Conservation (phyloP, 345 rosid species). For the Salix koriyanagi region DNA sequence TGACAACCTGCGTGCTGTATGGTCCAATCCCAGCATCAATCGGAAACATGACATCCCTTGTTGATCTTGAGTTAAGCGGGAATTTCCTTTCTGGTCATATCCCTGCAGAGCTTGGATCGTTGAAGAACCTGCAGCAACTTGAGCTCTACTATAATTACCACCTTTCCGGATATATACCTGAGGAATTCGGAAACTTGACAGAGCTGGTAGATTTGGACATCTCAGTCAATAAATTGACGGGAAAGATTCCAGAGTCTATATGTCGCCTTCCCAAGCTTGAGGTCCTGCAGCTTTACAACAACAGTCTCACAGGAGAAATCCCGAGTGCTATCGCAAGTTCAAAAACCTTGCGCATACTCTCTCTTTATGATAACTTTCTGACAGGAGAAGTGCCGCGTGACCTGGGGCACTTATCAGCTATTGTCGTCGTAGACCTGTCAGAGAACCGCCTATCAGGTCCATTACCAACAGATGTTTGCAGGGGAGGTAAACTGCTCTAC, state of each 20-base stretch:
- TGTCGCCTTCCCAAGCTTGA: conserved; percentile 68
- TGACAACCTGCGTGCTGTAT: conserved; percentile 54
- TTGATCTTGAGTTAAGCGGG: conserved; percentile 82
- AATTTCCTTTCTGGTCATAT: conserved; percentile 64
- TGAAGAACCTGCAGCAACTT: conserved; percentile 66
- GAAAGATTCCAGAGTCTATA: conserved; percentile 70
- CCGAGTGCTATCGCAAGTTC: conserved; percentile 60
- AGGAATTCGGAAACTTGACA: conserved; percentile 76
- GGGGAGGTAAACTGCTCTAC: conserved; percentile 67
- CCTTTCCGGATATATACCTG: conserved; percentile 68
- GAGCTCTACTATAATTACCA: conserved; percentile 71
- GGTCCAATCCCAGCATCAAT: conserved; percentile 72
- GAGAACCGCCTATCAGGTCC: conserved; percentile 74
- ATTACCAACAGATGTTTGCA: conserved; percentile 62
- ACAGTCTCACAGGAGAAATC: conserved; percentile 80
- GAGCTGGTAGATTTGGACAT: conserved; percentile 81
- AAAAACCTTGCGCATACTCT: conserved; percentile 52
- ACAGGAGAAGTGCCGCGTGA: conserved; percentile 68
- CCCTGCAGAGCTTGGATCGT: conserved; percentile 67
- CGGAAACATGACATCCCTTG: conserved; percentile 77
- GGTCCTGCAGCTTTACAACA: conserved; percentile 84
- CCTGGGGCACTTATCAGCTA: conserved; percentile 50
- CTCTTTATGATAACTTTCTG: conserved; percentile 67
- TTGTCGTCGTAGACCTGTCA: conserved; percentile 68
- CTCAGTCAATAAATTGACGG: conserved; percentile 72